Evolutionary conservation across 2,329 filamentous ascomycete genomes (phyloP).

Genomic region (Metarhizium anisopliae): DNA sequence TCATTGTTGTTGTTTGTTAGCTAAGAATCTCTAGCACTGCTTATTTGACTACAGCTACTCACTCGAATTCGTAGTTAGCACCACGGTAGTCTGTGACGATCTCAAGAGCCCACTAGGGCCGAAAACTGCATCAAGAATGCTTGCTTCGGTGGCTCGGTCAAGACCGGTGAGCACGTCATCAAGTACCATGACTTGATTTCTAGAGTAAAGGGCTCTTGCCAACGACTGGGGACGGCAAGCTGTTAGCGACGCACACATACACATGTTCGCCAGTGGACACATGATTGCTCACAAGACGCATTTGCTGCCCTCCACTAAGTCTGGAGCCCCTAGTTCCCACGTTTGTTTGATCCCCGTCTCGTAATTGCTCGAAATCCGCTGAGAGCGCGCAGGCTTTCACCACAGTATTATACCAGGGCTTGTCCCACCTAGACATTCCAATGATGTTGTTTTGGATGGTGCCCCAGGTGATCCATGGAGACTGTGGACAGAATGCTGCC

Average conservation of each 20-base stretch:
- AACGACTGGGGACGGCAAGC: conserved; percentile 6
- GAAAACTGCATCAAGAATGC: conserved; percentile 26
- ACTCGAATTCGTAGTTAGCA: conserved; percentile 17
- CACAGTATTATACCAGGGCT: conserved; percentile 13
- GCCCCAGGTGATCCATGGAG: conserved; percentile 13
- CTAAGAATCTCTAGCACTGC: too few species aligned
- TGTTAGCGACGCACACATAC: background rate
- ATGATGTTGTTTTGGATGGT: conserved; percentile 16
- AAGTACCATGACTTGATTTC: conserved; percentile 16
- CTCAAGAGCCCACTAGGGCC: conserved; percentile 20
- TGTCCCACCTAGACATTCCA: conserved; percentile 10
- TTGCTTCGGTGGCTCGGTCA: conserved; percentile 26
- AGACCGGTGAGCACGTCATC: conserved; percentile 27
- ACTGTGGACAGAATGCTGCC: conserved; percentile 15
- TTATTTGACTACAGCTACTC: too few species aligned
- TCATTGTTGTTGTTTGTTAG: too few species aligned
- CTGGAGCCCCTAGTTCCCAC: conserved; percentile 13
- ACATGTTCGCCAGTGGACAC: too few species aligned
- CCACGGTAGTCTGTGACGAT: conserved; percentile 12
- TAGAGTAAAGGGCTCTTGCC: conserved; percentile 15
- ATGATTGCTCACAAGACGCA: conserved; percentile 13
- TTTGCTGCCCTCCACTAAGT: conserved; percentile 17
- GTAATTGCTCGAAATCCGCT: conserved; percentile 11
- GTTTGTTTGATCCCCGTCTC: conserved; percentile 12
- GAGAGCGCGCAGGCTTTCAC: conserved; percentile 10